Base-by-base conservation (phyloP, 768 basidiomycete genomes). In the Hirschioporus abietinus region DNA sequence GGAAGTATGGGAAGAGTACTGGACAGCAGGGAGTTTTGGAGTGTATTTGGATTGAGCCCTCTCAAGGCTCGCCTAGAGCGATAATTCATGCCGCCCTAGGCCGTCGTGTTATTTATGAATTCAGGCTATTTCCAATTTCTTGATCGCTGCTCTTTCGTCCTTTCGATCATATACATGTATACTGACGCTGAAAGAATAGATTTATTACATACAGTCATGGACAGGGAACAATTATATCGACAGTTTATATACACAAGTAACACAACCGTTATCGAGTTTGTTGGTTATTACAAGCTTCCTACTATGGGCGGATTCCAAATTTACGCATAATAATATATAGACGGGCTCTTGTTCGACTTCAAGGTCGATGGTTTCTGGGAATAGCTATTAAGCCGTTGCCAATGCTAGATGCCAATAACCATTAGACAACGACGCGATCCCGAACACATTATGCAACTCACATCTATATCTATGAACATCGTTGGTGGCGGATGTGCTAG, bases 11-110 rank as follows among this genome's bases (percentile, higher is more conserved):
- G 87, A 0, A 72, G 85, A 35, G 84, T 82, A 2, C 73, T 88
- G 68, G 87, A 88, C 71, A 84, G 85, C 52, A 77, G 83, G 42
- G 87, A 88, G 63, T 88, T 89, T 67, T 89, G 88, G 87, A 66
- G 58, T 34, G 58, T 34, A 17, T 75, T 73, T 34, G 72, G 67
- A 60, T 26, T 74, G 27, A 52, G 61, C 42, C 75, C 73, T 18
- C 63, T 65, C 4, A 64, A 62, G 60, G 72, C 65, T 7, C 35
- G 70, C 25, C 17, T 61, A 18, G 60, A 61, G 23, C 15, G 18
- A 61, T 12, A 23, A 15, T 52, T 52, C 20, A 12, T 61, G 18
- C 12, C 12, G 60, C 23, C 20, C 5, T 25, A 2, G 18, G 23
- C 23, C 60, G 42, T 52, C 20, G 30, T 30, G 2, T 30, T 30